These are phyloP conservation scores for Huiozyma naganishii DNA, from an alignment of 805 yeast genomes.

Conservation along the genomic window DNA sequence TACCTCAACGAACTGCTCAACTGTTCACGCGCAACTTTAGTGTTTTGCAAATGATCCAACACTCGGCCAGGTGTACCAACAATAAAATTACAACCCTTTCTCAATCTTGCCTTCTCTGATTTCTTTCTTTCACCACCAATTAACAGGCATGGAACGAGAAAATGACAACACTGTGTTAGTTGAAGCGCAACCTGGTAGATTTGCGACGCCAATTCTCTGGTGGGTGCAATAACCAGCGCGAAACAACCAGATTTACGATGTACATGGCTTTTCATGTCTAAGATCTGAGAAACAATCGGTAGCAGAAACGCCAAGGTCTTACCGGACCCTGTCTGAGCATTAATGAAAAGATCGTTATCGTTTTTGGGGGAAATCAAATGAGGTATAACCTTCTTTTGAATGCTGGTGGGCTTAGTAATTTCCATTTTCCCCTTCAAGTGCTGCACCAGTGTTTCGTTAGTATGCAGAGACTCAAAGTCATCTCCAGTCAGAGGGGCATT, in stretches of 20 bases:
- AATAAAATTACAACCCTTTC: constrained; percentile 93
- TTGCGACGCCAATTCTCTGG: constrained; percentile 89
- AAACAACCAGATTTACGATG: constrained; percentile 70
- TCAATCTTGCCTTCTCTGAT: constrained; percentile 86
- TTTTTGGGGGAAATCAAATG: constrained; percentile 31
- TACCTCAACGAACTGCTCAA: constrained; percentile 60
- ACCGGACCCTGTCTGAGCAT: constrained; percentile 98
- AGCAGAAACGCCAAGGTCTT: constrained; percentile 81
- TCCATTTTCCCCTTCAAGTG: constrained; percentile 48
- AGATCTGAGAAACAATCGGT: constrained; percentile 69
- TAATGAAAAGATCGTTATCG: constrained; percentile 69
- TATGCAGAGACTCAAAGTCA: constrained; percentile 61
- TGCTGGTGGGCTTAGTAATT: constrained; percentile 66
- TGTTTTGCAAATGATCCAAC: constrained; percentile 88
- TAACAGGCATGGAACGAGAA: constrained; percentile 89
- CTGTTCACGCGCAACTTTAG: constrained; percentile 53
- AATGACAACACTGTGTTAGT: constrained; percentile 65
- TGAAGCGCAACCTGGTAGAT: constrained; percentile 72
- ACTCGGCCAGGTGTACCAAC: constrained; percentile 97
- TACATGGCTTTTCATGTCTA: constrained; percentile 39
- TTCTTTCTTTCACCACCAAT: constrained; percentile 98
- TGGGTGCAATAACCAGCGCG: constrained; percentile 84
- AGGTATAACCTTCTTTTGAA: constrained; percentile 77
- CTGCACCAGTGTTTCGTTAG: constrained; percentile 40
- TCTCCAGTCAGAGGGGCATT: constrained; percentile 73